Evolutionary conservation across 2,329 filamentous ascomycete genomes (phyloP).

Genomic region (Nakataea oryzae): DNA sequence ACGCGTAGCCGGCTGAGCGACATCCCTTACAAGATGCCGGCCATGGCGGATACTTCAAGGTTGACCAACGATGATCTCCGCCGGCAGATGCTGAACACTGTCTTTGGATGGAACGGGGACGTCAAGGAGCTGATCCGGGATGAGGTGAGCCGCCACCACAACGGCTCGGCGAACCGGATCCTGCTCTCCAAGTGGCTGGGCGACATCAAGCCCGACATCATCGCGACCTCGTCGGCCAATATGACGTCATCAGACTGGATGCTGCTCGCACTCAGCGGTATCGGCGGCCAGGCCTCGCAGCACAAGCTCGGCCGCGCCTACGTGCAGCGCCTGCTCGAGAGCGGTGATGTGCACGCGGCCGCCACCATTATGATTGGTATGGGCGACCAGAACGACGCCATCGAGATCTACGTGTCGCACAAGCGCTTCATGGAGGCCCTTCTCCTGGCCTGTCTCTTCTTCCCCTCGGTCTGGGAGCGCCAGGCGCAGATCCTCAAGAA

Average conservation of each 20-base stretch:
- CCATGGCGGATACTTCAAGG: constrained; percentile 42
- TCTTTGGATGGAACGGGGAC: constrained; percentile 91
- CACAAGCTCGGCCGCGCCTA: constrained; percentile 87
- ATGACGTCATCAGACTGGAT: constrained; percentile 97
- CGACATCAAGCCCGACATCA: constrained; percentile 69
- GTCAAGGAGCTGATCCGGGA: constrained; percentile 73
- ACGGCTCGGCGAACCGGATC: constrained; percentile 67
- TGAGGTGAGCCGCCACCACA: constrained; percentile 65
- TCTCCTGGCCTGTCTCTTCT: constrained; percentile 73
- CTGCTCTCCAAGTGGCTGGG: constrained; percentile 89
- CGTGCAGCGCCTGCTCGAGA: constrained; percentile 80
- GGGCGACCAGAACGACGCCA: constrained; percentile 85
- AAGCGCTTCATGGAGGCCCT: constrained; percentile 89
- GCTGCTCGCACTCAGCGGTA: constrained; percentile 81
- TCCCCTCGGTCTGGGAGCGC: constrained; percentile 80
- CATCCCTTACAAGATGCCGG: constrained; percentile 64
- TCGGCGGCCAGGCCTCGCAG: constrained; percentile 67
- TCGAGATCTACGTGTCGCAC: constrained; percentile 91
- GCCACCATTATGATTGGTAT: constrained; percentile 88
- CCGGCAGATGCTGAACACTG: constrained; percentile 80
- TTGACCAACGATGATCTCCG: constrained; percentile 72
- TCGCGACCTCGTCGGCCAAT: constrained; percentile 71
- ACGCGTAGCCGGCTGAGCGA: constrained; percentile 73
- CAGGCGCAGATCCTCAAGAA: constrained; percentile 81
- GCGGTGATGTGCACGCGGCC: constrained; percentile 82